phyloP scores from a whole-genome alignment of 2,329 filamentous ascomycete species.

The Fusarium camptoceras region DNA sequence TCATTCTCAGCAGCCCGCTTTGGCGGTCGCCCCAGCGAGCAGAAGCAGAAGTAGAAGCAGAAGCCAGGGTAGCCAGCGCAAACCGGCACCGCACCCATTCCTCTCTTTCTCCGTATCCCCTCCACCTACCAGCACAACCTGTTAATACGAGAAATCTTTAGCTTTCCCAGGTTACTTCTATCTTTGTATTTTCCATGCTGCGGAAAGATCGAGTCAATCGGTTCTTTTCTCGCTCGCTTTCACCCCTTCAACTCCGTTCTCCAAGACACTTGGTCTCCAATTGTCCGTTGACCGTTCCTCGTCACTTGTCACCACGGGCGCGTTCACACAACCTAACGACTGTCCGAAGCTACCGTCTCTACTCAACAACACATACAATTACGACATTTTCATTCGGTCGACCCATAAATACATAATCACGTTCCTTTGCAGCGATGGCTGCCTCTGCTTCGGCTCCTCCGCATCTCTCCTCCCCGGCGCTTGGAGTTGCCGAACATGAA shows the following conservation, averaged over 20 bases:
- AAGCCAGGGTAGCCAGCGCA: conserved; percentile 41
- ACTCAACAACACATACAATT: conserved; percentile 9
- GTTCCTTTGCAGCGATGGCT: conserved; percentile 58
- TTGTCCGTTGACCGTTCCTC: conserved; percentile 27
- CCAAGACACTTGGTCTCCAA: conserved; percentile 10
- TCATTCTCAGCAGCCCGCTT: conserved; percentile 50
- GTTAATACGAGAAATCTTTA: conserved; percentile 9
- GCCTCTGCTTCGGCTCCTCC: conserved; percentile 63
- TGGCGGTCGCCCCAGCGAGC: conserved; percentile 27
- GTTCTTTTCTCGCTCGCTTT: conserved; percentile 7
- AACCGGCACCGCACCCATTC: conserved; percentile 40
- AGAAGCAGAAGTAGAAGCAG: conserved; percentile 7
- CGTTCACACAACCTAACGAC: conserved; percentile 37
- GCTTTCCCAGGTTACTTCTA: conserved; percentile 1
- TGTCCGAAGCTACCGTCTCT: conserved; percentile 18
- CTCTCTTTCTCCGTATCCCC: conserved; percentile 31
- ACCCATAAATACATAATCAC: conserved; percentile 30
- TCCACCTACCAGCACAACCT: conserved; percentile 19
- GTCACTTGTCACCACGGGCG: conserved; percentile 32
- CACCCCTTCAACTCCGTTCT: conserved; percentile 1
- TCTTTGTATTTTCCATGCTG: conserved; percentile 27
- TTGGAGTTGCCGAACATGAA: conserved; percentile 60
- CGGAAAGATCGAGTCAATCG: conserved; percentile 17
- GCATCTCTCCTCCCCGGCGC: conserved; percentile 58
- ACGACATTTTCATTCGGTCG: conserved; percentile 9